A percentile compares a stretch with the other conserved stretches of the same genome.
These are phyloP conservation scores for Ustilago loliicola DNA, from an alignment of 1,284 basidiomycete species.

Conservation along the genomic window DNA sequence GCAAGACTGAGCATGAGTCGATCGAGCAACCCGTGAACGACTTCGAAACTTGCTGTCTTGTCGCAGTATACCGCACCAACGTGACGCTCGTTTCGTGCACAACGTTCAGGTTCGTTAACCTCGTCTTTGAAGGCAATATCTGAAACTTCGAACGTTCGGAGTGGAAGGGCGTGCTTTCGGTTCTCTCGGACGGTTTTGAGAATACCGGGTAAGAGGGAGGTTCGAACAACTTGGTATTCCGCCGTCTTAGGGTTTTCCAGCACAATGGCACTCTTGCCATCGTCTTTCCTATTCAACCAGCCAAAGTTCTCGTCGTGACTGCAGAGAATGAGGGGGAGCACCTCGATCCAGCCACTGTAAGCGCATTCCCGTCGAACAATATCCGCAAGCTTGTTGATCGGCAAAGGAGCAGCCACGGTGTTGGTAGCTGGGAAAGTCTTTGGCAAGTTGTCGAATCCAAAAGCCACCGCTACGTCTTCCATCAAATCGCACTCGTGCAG, in stretches of 20 bases:
- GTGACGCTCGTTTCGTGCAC: constrained; percentile 87
- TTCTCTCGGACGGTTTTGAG: constrained; percentile 98
- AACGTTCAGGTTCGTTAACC: constrained; percentile 77
- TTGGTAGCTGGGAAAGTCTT: constrained; percentile 92
- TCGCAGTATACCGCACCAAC: constrained; percentile 94
- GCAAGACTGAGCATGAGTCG: constrained; percentile 94
- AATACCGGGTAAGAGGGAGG: constrained; percentile 91
- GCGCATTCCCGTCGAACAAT: constrained; percentile 91
- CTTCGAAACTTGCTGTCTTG: constrained; percentile 95
- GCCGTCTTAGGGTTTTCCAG: constrained; percentile 97
- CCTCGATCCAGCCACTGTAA: constrained; percentile 94
- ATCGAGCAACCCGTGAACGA: constrained; percentile 94
- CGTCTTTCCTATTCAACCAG: constrained; percentile 88
- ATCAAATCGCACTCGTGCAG: constrained; percentile 98
- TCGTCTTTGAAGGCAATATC: constrained; percentile 92
- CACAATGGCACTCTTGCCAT: constrained; percentile 83
- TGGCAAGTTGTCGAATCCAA: constrained; percentile 96
- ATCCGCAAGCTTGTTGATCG: constrained; percentile 91
- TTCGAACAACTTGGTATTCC: constrained; percentile 98
- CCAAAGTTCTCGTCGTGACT: constrained; percentile 98
- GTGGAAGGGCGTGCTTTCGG: constrained; percentile 89
- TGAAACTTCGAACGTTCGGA: constrained; percentile 92
- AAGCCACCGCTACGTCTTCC: constrained; percentile 97
- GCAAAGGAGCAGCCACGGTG: constrained; percentile 91
- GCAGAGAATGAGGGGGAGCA: constrained; percentile 94